A percentile compares a stretch with the other conserved stretches of the same genome.
These are phyloP conservation scores for Wickerhamiella lipophila DNA, from an alignment of 805 yeast species.

Conservation along the genomic window DNA sequence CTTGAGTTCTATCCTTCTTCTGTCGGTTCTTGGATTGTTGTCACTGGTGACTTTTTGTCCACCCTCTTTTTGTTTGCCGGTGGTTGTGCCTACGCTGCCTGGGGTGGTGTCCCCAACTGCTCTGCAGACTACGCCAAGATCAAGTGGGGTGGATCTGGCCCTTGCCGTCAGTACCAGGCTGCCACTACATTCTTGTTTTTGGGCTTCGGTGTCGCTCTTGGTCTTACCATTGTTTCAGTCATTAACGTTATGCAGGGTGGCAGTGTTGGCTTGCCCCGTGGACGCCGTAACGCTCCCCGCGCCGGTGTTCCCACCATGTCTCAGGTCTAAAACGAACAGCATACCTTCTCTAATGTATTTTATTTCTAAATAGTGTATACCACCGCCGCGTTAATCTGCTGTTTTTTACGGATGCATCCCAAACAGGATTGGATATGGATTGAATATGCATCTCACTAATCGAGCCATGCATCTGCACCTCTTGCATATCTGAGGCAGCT, in stretches of 20 bases:
- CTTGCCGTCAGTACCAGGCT: constrained; percentile 95
- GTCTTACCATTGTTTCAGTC: constrained; percentile 42
- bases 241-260: constrained; percentile 44
- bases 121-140: constrained; percentile 9
- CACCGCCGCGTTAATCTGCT: too few relatives aligned
- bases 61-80: constrained; percentile 86
- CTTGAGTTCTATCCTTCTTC: constrained; percentile 68
- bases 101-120: constrained; percentile 36
- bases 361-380: constrained; percentile 5
- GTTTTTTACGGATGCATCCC: too few relatives aligned
- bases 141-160: constrained; percentile 51
- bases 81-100: constrained; percentile 85
- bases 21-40: constrained; percentile 77
- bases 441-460: too few relatives aligned
- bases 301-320: constrained; percentile 85
- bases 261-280: constrained; percentile 40
- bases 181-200: constrained; percentile 73
- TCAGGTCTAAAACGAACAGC: constrained; percentile 46
- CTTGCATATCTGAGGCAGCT: too few relatives aligned
- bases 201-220: constrained; percentile 62
- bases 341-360: constrained; percentile 11
- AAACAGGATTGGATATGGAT: too few relatives aligned
- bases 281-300: constrained; percentile 42
- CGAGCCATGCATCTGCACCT: not conserved
- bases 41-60: constrained; percentile 72